Conservation (phyloP, 1,139 yeast genomes). For the Candida pseudoviswanathii region DNA sequence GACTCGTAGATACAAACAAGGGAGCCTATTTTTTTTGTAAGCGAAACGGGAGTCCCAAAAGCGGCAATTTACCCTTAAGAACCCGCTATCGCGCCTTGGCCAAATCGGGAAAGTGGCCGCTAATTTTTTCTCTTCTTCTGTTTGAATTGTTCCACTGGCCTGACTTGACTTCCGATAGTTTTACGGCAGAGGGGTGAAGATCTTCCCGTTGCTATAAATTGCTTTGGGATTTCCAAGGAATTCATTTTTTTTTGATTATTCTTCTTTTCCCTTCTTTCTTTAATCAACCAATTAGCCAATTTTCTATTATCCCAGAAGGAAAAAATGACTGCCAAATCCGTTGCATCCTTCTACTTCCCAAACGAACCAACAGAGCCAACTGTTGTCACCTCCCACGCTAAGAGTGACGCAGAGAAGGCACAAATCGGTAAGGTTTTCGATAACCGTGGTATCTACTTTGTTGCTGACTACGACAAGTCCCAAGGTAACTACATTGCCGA, state of each 20-base stretch:
- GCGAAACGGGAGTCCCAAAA: background rate
- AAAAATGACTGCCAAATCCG: conserved; percentile 29
- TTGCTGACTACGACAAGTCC: conserved; percentile 70
- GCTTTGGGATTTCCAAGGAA: background rate
- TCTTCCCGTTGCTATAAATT: conserved; percentile 2
- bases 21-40: background rate
- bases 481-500: conserved; percentile 72
- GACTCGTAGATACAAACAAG: background rate
- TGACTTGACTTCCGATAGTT: conserved; percentile 1
- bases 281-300: background rate
- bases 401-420: conserved; percentile 46
- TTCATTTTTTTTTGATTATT: background rate
- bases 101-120: conserved; percentile 1
- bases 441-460: conserved; percentile 65
- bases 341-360: conserved; percentile 60
- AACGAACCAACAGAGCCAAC: conserved; percentile 65
- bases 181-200: background rate
- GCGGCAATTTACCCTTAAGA: background rate
- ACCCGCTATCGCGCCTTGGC: background rate
- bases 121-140: conserved; percentile 1
- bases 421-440: conserved; percentile 61
- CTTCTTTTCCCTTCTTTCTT: background rate
- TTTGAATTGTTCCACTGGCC: background rate
- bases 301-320: background rate
- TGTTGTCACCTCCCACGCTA: conserved; percentile 52